Base-by-base conservation (phyloP, 768 basidiomycete genomes). In the Lyophyllum atratum region DNA sequence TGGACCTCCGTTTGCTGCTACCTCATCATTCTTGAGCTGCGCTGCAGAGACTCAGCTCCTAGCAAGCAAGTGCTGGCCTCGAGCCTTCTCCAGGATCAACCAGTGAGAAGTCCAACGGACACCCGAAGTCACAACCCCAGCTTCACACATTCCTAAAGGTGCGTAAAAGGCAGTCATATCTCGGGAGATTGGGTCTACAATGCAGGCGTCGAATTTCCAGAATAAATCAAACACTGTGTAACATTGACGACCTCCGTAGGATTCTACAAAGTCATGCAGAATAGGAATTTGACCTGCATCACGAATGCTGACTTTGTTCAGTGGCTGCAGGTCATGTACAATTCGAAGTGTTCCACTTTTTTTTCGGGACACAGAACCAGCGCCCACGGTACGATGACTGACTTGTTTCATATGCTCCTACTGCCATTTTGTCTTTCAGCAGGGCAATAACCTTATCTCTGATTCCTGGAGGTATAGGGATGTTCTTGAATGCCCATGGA, bases 141-240 rank as follows among this genome's bases (percentile, higher is more conserved):
- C n/a, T n/a, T n/a, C n/a, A n/a, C n/a, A 54, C 0, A 68, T 56
- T 19, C 72, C 53, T 55, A 71, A 64, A 0, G 74, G 76, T 0
- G 70, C 74, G 52, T 74, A 68, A 59, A 80, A 81, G 0, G 74
- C 76, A 0, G 77, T 81, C 8, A 75, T 59, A 33, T n/a, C n/a
- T n/a, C 68, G 50, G 3, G 42, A 43, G 7, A 3, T 9, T 56
- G 19, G 62, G 61, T 12, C 66, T 4, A 43, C 42, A 8, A 14
- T 43, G 4, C 42, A 2, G 42, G 11, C 19, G n/a, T 43, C 42
- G 21, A 21, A 43, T 19, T 19, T 19, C 8, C 11, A 19, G 42
- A 43, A 43, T 4, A 43, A 17, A 43, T 43, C 42, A 22, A 43
- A 22, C 4, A 19, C 42, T 22, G 42, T 43, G 22, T 43, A 43